Evolutionary conservation across 495 filamentous ascomycete genomes (phyloP).

Genomic region (Xylaria acuta): DNA sequence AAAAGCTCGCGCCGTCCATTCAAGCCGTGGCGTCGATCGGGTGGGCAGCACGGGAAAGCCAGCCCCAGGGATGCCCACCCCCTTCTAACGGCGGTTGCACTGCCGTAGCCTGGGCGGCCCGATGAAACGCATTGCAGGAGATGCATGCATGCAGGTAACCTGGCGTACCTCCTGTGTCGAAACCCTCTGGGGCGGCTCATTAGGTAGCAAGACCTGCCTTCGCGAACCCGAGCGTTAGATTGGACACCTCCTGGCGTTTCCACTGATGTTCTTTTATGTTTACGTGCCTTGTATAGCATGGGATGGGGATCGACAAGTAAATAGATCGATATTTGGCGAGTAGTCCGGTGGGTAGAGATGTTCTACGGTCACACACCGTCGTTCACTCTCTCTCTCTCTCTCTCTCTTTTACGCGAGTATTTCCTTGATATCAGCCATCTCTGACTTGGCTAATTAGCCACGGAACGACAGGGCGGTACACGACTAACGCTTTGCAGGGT

Average conservation of each 20-base stretch:
- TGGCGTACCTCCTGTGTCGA: background rate
- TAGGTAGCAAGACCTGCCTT: background rate
- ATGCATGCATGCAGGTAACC: conserved; percentile 20
- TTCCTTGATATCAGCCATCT: background rate
- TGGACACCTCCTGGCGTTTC: background rate
- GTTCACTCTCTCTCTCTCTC: no score
- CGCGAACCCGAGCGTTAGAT: background rate
- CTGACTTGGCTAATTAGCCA: background rate
- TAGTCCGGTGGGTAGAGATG: background rate
- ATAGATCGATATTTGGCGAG: background rate
- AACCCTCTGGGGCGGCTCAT: background rate
- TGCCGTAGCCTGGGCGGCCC: conserved; percentile 21
- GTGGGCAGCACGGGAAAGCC: conserved; percentile 11
- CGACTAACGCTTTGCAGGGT: background rate
- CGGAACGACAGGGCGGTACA: background rate
- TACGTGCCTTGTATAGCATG: background rate
- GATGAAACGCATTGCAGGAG: conserved; percentile 22
- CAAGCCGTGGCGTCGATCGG: background rate
- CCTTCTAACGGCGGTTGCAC: background rate
- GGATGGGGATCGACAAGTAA: background rate
- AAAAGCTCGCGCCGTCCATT: background rate
- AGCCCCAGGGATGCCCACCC: background rate
- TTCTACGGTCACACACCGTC: background rate
- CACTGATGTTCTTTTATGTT: background rate
- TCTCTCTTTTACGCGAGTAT: background rate